These are phyloP conservation scores for Pyrrhoderma noxium DNA, from an alignment of 1,284 basidiomycete genomes.

Conservation along the genomic window DNA sequence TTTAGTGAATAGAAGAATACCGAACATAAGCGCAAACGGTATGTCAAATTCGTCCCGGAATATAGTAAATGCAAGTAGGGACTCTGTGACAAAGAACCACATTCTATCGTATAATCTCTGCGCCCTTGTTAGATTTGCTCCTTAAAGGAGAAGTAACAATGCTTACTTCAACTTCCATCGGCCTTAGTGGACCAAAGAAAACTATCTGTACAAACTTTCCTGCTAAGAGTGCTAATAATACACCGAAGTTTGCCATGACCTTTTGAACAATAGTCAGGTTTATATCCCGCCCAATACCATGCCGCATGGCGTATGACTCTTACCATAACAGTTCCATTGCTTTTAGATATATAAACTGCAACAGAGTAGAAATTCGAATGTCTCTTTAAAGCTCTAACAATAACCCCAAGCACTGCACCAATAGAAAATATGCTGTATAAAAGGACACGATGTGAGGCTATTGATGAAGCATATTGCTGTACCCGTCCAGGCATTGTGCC, in stretches of 20 bases:
- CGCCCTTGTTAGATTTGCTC: slow-evolving; percentile 3
- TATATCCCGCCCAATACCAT: no score
- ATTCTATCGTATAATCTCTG: slow-evolving; percentile 91
- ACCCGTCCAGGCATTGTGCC: slow-evolving; percentile 24
- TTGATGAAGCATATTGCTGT: slow-evolving; percentile 37
- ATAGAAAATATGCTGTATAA: slow-evolving; percentile 67
- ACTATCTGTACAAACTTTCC: slow-evolving; percentile 78
- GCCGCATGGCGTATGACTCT: no score
- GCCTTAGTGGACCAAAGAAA: slow-evolving; percentile 87
- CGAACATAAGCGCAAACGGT: slow-evolving; percentile 90
- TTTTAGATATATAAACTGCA: slow-evolving; percentile 86
- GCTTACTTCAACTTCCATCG: slow-evolving; percentile 87
- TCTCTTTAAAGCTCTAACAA: slow-evolving; percentile 74
- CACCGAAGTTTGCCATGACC: slow-evolving; percentile 90
- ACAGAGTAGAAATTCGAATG: slow-evolving; percentile 95
- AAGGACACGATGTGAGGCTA: slow-evolving; percentile 57
- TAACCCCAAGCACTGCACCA: slow-evolving; percentile 61
- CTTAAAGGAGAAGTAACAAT: slow-evolving; percentile 1
- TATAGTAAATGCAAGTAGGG: slow-evolving; percentile 91
- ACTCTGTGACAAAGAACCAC: slow-evolving; percentile 98
- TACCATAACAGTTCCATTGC: slow-evolving; percentile 86
- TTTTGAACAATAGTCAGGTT: slow-evolving; percentile 28
- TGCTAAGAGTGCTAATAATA: slow-evolving; percentile 69
- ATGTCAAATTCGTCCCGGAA: slow-evolving; percentile 92
- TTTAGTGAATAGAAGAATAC: slow-evolving; percentile 88